Base-by-base conservation (phyloP, 805 yeast species). In the Deakozyma indianensis region DNA sequence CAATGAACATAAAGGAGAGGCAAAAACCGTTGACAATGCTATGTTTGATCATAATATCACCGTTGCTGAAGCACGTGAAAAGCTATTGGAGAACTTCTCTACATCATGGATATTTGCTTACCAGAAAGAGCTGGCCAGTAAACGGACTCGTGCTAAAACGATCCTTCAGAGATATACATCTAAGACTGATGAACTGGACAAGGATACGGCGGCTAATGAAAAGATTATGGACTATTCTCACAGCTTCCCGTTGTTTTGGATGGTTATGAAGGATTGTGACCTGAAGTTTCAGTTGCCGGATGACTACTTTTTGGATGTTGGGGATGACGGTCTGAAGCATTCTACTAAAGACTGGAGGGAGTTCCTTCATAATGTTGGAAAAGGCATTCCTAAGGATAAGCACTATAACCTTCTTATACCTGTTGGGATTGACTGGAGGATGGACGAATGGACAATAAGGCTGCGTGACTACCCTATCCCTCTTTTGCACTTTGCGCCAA, bases 401-500 rank as follows among this genome's bases (percentile, higher is more conserved):
- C 38, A 20, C 18, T 32, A 32, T n/a, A 32, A 32, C 16, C 18
- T 32, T 5, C 38, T 32, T 14, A 32, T 32, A 11, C 38, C 38
- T 9, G 16, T 32, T 9, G 11, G 38, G 38, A 5, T 32, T 7
- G 38, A 32, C 18, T 64, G 83, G 43, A 67, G 64, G 15, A 65
- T 83, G 32, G 63, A 65, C 2, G 94, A 85, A 54, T 57, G 79
- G 11, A 64, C 92, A 48, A 70, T 78, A 53, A 90, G 83, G 57
- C 53, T 88, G 48, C 67, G 92, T 45, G 97, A 88, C 56, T 86
- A 82, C 56, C 96, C 96, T 0, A 56, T 90, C 15, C 96, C 97
- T 0, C 63, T 88, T 43, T 59, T 84, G 5, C 77, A 78, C 51
- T 74, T 88, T 50, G 95, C 95, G 0, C 62, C 67, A 14, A 64